These are phyloP conservation scores for Boletus pseudo-olivaceus DNA, from an alignment of 768 basidiomycete species.

Conservation along the genomic window DNA sequence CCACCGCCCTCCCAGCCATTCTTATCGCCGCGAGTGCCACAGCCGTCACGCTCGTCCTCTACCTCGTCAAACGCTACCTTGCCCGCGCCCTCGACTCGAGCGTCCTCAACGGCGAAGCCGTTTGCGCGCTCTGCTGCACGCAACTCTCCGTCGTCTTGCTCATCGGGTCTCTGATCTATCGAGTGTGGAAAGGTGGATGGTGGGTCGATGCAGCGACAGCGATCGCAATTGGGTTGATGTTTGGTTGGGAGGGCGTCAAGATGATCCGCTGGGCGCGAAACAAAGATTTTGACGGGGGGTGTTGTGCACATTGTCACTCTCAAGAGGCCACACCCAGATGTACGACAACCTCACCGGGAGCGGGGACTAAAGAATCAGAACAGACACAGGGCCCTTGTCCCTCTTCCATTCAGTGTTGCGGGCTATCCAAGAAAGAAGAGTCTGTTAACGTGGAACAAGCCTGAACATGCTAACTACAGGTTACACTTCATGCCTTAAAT, in stretches of 20 bases:
- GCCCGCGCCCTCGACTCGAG: conserved; percentile 43
- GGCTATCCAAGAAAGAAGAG: not conserved
- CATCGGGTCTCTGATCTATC: conserved; percentile 38
- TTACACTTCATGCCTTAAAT: not conserved
- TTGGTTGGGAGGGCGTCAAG: conserved; percentile 44
- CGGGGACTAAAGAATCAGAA: not conserved
- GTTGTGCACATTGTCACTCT: conserved; percentile 23
- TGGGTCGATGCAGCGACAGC: conserved; percentile 47
- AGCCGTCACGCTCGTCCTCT: conserved; percentile 39
- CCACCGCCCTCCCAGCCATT: conserved; percentile 37
- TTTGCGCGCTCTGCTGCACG: conserved; percentile 42
- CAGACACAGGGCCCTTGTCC: not conserved
- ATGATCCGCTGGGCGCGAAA: conserved; percentile 39
- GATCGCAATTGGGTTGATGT: conserved; percentile 38
- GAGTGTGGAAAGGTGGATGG: conserved; percentile 45
- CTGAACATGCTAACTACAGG: not conserved
- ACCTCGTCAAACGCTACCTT: conserved; percentile 44
- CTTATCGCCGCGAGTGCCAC: conserved; percentile 42
- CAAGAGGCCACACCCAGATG: not conserved
- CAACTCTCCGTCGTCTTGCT: conserved; percentile 44
- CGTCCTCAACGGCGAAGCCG: conserved; percentile 42
- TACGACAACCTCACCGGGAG: not conserved
- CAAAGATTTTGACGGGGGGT: conserved; percentile 37
- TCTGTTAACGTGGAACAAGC: not conserved
- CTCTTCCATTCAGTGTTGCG: not conserved